Evolutionary conservation across 768 basidiomycete genomes (phyloP).

Genomic region (Leccinum boreale): DNA sequence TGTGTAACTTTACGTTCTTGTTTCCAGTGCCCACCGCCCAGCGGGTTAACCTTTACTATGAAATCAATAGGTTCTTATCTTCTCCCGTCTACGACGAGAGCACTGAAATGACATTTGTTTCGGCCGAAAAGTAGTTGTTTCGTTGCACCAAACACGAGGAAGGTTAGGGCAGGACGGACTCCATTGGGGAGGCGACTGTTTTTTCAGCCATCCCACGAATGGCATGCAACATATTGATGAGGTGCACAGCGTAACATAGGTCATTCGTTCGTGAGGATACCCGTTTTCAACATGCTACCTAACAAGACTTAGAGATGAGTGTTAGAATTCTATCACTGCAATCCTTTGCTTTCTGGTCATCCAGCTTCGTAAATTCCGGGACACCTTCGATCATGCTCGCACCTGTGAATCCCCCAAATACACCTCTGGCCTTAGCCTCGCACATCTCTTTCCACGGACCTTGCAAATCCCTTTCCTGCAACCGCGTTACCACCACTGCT

Average conservation of each 20-base stretch:
- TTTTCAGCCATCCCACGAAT: not conserved
- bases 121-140: not conserved
- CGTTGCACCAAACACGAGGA: not conserved
- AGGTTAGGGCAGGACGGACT: not conserved
- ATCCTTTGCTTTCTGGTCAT: conserved; percentile 11
- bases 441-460: conserved; percentile 18
- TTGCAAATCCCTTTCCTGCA: conserved; percentile 6
- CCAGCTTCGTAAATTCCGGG: conserved; percentile 12
- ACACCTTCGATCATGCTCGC: conserved; percentile 18
- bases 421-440: conserved; percentile 1
- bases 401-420: conserved; percentile 14
- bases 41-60: not conserved
- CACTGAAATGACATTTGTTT: not conserved
- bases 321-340: conserved; percentile 20
- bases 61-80: not conserved
- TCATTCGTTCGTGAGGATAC: not conserved
- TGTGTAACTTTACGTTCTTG: not conserved
- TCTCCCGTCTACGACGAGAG: not conserved
- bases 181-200: not conserved
- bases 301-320: conserved; percentile 11
- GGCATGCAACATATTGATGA: not conserved
- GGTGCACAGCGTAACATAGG: not conserved
- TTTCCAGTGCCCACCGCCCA: not conserved
- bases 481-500: conserved; percentile 17
- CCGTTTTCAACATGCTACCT: not conserved